Base-by-base conservation (phyloP, 805 yeast genomes). In the Pichia membranifaciens region DNA sequence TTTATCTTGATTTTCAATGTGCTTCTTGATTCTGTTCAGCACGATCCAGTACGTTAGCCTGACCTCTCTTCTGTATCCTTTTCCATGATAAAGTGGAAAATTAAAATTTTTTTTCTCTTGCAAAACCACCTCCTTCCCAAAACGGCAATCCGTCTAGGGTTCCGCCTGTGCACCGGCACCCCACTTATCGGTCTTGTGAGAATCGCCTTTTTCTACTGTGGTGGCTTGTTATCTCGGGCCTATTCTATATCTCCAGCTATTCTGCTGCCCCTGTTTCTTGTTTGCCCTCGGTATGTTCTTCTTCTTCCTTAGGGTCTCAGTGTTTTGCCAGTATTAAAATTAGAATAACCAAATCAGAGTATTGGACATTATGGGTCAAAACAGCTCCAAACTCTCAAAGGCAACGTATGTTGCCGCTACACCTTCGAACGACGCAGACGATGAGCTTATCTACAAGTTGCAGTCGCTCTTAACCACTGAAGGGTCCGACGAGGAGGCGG, bases 371-470 rank as follows among this genome's bases (percentile, higher is more conserved):
- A 45, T 39, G 50, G 47, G 41, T 22, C 47, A 48, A 25, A 28
- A 28, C 8, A 21, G 31, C 18, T 43, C 47, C 5, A 43, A 43
- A 33, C 4, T 18, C 2, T 20, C 7, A 2, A 44, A 38, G 7
- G 25, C 47, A n/a, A 48, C 44, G 4, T 48, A 48, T 18, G 36
- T 48, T 1, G 28, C 42, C n/a, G 45, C 50, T 7, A 12, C 18
- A 8, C 40, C 44, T n/a, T 34, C 40, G 1, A 29, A 18, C 23
- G 45, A 54, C 7, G 61, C 55, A 10, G 66, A 62, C 40, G 67
- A 64, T 33, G 67, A 64, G 43, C 48, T 64, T 16, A 59, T 64
- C 10, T 43, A 52, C 29, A 64, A 64, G 47, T 51, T 64, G n/a
- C 68, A 64, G 47, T 51, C 48, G 23, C 32, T 63, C 37, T 45